Percentiles rank a stretch among this genome's conserved stretches.
Conservation (phyloP, 2,329 filamentous ascomycete genomes). For the Ophiostoma tasmaniense region DNA sequence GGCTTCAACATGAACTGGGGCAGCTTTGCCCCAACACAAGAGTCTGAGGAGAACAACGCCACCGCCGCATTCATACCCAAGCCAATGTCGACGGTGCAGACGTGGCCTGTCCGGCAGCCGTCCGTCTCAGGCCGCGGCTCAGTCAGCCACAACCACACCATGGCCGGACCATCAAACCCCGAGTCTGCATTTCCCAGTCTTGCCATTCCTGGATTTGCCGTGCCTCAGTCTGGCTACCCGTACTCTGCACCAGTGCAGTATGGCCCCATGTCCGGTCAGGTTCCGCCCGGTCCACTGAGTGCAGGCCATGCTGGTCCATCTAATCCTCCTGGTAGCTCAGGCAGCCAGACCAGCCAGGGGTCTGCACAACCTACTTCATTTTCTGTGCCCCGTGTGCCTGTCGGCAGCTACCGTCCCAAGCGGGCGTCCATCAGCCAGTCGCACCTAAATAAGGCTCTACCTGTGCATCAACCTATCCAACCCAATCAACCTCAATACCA, state of each 20-base stretch:
- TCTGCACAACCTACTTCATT: neutral
- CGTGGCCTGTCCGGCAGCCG: constrained; percentile 18
- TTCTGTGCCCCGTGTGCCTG: constrained; percentile 36
- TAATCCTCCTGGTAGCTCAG: neutral
- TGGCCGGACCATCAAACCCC: neutral
- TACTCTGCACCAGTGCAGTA: constrained; percentile 30
- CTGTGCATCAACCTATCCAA: neutral
- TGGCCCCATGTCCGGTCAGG: neutral
- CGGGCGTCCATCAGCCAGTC: constrained; percentile 9
- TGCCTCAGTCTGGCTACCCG: constrained; percentile 26
- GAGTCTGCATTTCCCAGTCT: neutral
- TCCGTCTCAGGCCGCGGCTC: constrained; percentile 8
- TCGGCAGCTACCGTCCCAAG: constrained; percentile 27
- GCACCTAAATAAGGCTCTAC: constrained; percentile 9
- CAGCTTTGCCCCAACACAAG: neutral
- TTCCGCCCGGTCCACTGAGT: neutral
- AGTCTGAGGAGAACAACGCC: neutral
- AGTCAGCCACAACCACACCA: neutral
- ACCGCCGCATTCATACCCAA: constrained; percentile 10
- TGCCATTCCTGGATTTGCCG: neutral
- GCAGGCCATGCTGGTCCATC: neutral
- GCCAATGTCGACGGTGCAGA: constrained; percentile 17
- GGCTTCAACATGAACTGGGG: constrained; percentile 1
- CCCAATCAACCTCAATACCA: neutral
- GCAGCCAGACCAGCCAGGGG: neutral